Evolutionary conservation across 108 stramenopile genomes (phyloP).

Genomic region (Discostella pseudostelligera): DNA sequence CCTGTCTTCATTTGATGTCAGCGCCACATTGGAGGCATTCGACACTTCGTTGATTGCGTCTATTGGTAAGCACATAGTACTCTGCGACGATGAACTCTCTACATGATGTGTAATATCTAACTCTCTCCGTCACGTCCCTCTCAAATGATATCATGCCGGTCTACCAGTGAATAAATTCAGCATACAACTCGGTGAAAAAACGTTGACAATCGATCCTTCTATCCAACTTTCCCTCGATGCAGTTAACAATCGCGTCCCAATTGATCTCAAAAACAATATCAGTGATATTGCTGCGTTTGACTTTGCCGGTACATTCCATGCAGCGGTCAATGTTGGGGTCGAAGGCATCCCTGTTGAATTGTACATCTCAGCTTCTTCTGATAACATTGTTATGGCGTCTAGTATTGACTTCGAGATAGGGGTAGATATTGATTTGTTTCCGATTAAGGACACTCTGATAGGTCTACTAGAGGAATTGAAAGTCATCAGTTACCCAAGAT

Average conservation of each 20-base stretch:
- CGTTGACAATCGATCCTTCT: not conserved
- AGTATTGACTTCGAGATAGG: conserved; percentile 5
- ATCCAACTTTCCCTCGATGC: not conserved
- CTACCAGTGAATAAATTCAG: conserved; percentile 2
- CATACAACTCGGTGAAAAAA: not conserved
- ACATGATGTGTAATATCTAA: not conserved
- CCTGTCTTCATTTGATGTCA: conserved; percentile 4
- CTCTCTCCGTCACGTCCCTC: not conserved
- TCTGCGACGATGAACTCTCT: not conserved
- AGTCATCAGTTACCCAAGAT: not conserved
- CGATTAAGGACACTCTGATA: not conserved
- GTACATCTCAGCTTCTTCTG: conserved; percentile 9
- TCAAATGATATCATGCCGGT: not conserved
- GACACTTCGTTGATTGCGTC: conserved; percentile 1
- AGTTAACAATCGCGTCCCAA: conserved; percentile 4
- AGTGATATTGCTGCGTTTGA: not conserved
- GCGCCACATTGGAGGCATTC: not conserved
- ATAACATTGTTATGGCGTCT: not conserved
- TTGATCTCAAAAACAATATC: conserved; percentile 7
- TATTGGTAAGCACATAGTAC: conserved; percentile 1
- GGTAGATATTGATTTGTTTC: not conserved
- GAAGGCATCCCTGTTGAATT: conserved; percentile 5
- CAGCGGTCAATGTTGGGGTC: conserved; percentile 1
- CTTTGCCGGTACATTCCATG: conserved; percentile 6
- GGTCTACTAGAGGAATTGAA: not conserved